Percentiles rank a stretch among this genome's conserved stretches.
phyloP scores from a whole-genome alignment of 2,329 filamentous ascomycete genomes.

The Paecilomyces formosus region DNA sequence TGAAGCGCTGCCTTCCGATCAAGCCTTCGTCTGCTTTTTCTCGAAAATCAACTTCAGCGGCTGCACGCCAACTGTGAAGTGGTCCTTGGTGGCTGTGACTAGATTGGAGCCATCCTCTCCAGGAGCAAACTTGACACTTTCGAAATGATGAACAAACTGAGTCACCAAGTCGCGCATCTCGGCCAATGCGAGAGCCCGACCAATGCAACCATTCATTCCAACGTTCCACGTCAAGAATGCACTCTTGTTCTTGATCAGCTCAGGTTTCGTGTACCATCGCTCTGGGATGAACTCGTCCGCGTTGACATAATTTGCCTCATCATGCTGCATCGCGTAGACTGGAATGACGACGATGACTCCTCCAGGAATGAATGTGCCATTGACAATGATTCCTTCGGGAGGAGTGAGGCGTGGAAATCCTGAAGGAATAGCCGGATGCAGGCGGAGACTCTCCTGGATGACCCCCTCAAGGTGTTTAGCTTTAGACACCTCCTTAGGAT shows the following conservation, averaged over 20 bases:
- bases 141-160: background rate
- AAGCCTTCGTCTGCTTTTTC: background rate
- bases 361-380: background rate
- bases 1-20: background rate
- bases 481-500: background rate
- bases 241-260: background rate
- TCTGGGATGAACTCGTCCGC: constrained; percentile 1
- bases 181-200: background rate
- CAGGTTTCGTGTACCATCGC: background rate
- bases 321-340: background rate
- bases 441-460: background rate
- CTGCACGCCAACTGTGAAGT: background rate
- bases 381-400: background rate
- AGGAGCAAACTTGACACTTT: background rate
- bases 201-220: background rate
- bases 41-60: background rate
- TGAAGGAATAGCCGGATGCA: background rate
- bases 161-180: background rate
- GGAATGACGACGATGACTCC: background rate
- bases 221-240: background rate
- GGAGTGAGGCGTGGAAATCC: background rate
- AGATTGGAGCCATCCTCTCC: background rate
- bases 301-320: background rate
- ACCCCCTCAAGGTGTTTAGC: background rate
- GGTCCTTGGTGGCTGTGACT: background rate